Evolutionary conservation across 2,329 filamentous ascomycete genomes (phyloP), one percentile per base, ranked within the genome.

Genomic region (Dactylonectria estremocensis): DNA sequence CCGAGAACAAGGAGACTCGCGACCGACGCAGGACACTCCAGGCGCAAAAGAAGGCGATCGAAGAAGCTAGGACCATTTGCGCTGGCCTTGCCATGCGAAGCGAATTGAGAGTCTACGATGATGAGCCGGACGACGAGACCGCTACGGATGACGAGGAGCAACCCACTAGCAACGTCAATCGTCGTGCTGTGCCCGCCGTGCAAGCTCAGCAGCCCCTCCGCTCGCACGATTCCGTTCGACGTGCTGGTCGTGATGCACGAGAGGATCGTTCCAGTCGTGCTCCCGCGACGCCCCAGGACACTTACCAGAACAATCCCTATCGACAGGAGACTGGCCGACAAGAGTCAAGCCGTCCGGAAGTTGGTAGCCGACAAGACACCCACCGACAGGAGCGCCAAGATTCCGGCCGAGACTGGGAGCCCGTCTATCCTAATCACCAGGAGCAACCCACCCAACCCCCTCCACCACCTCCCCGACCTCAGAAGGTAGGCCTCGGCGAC

Each of bases 1-100:
- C 85, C 1, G 85, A 87, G 78, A 86, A 87, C 73, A 86, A 85
- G 79, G 84, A 86, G 77, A 87, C 85, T 0, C 79, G 85, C 5
- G 85, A 87, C 33, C 78, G 84, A n/a, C 81, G 85, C 58, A 77
- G 83, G 68, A 79, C 82, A 1, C 80, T 87, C 60, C 85, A 85
- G 77, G 72, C 76, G 18, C 85, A 86, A 74, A 86, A 85, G 79
- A 79, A 81, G 69, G 84, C 85, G 1, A 87, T 87, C 57, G 84
- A 86, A 48, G 85, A 87, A 68, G 85, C 85, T 31, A 82, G 82
- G 59, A 83, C 82, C 55, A 83, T 86, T 22, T 87, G 85, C 68
- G 84, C 85, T 48, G 81, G 80, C 63, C 77, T 87, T 16, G 85
- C 86, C 8, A 87, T 87, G 85, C 80, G 86, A 45, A 87, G 86